Evolutionary conservation across 2,329 filamentous ascomycete genomes (phyloP).

Genomic region (Alternaria atra): DNA sequence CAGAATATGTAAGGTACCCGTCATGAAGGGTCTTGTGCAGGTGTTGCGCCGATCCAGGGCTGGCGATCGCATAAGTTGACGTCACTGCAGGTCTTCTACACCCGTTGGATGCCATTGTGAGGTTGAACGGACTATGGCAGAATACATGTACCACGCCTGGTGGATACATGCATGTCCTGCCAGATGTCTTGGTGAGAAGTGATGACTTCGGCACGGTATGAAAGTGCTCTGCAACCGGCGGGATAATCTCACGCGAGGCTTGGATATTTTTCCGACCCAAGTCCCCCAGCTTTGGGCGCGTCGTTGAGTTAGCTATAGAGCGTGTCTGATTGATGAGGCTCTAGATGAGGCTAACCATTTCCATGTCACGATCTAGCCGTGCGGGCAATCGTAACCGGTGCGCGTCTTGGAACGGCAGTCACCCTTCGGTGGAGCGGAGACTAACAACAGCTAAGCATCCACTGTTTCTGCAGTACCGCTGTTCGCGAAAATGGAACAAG

Average conservation of each 20-base stretch:
- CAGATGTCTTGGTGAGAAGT: not conserved
- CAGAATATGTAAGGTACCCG: constrained; percentile 5
- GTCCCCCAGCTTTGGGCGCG: not conserved
- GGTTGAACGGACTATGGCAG: not conserved
- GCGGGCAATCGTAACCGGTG: constrained; percentile 21
- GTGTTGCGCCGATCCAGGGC: not conserved
- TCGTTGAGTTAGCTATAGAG: constrained; percentile 1
- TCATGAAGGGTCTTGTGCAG: constrained; percentile 1
- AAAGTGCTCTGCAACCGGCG: not conserved
- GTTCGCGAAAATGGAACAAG: constrained; percentile 27
- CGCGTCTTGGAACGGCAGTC: constrained; percentile 7
- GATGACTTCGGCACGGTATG: not conserved
- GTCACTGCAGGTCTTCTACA: constrained; percentile 1
- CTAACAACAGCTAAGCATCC: constrained; percentile 23
- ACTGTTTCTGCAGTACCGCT: constrained; percentile 27
- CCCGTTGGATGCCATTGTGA: not conserved
- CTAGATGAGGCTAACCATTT: constrained; percentile 10
- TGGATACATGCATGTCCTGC: not conserved
- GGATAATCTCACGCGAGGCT: not conserved
- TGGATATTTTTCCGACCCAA: not conserved
- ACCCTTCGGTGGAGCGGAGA: constrained; percentile 31
- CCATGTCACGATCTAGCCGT: constrained; percentile 13
- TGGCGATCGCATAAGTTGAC: constrained; percentile 3
- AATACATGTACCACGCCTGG: not conserved
- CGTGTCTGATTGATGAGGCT: constrained; percentile 14